Percentiles rank a stretch among this genome's conserved stretches.
phyloP scores from a whole-genome alignment of 2,329 filamentous ascomycete species.

The Pseudopithomyces chartarum region DNA sequence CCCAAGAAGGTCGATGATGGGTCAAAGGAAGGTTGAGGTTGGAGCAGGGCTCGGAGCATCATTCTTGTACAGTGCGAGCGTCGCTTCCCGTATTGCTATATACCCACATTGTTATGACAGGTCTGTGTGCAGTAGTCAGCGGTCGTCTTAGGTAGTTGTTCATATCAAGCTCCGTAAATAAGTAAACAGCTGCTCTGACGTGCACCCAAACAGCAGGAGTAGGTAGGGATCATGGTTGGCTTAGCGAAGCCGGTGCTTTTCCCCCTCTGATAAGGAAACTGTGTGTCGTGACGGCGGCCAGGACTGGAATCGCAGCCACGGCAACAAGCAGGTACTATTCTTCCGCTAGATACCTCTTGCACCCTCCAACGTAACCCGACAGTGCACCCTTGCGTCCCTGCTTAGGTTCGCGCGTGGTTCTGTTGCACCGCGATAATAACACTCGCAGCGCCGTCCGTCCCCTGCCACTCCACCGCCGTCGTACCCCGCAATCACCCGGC shows the following conservation, averaged over 20 bases:
- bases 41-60: conserved; percentile 6
- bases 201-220: not conserved
- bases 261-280: conserved; percentile 19
- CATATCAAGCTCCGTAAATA: not conserved
- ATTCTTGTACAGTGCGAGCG: conserved; percentile 27
- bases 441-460: not conserved
- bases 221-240: not conserved
- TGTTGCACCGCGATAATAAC: not conserved
- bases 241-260: conserved; percentile 19
- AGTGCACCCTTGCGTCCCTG: not conserved
- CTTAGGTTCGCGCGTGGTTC: not conserved
- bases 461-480: not conserved
- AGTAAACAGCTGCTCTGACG: not conserved
- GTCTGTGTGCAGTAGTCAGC: no score
- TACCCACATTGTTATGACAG: conserved; percentile 43
- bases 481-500: conserved; percentile 5
- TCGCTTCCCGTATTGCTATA: conserved; percentile 43
- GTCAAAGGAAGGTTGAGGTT: conserved; percentile 16
- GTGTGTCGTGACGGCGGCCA: conserved; percentile 5
- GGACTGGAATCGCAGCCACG: conserved; percentile 10
- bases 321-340: not conserved
- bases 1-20: conserved; percentile 6
- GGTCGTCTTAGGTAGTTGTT: no score
- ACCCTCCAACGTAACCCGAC: not conserved
- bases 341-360: not conserved